phyloP scores from a whole-genome alignment of 352 stramenopile species.

The Pythium scleroteichum region DNA sequence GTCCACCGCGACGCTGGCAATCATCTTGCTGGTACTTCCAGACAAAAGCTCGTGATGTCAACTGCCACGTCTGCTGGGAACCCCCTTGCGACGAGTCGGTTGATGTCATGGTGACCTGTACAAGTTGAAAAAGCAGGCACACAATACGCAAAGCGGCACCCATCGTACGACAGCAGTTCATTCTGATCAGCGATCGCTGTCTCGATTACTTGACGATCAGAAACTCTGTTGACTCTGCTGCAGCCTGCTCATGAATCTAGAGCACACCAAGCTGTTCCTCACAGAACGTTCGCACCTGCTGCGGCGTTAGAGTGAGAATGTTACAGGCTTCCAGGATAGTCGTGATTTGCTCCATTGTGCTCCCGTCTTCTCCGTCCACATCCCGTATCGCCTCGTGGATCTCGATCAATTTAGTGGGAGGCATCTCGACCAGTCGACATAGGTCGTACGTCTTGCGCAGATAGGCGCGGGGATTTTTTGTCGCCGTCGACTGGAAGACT shows the following conservation, averaged over 20 bases:
- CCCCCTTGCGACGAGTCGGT: conserved; percentile 42
- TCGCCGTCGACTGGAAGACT: conserved; percentile 38
- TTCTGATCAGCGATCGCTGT: neutral
- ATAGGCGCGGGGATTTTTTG: conserved; percentile 34
- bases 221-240: neutral
- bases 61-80: conserved; percentile 59
- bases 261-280: conserved; percentile 16
- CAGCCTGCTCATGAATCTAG: neutral
- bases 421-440: conserved; percentile 43
- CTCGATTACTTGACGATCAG: neutral
- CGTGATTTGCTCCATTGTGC: conserved; percentile 55
- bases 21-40: neutral
- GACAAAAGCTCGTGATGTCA: conserved; percentile 33
- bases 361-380: conserved; percentile 13
- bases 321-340: conserved; percentile 71
- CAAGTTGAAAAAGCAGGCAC: neutral
- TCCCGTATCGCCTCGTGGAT: conserved; percentile 44
- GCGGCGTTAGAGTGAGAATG: conserved; percentile 46
- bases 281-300: conserved; percentile 40
- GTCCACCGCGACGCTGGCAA: conserved; percentile 23
- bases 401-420: conserved; percentile 38
- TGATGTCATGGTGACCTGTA: conserved; percentile 37
- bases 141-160: too few relatives aligned
- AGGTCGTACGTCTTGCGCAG: conserved; percentile 54
- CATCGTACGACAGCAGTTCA: neutral